phyloP scores from a whole-genome alignment of 108 stramenopile species.

The Parmales sp. region DNA sequence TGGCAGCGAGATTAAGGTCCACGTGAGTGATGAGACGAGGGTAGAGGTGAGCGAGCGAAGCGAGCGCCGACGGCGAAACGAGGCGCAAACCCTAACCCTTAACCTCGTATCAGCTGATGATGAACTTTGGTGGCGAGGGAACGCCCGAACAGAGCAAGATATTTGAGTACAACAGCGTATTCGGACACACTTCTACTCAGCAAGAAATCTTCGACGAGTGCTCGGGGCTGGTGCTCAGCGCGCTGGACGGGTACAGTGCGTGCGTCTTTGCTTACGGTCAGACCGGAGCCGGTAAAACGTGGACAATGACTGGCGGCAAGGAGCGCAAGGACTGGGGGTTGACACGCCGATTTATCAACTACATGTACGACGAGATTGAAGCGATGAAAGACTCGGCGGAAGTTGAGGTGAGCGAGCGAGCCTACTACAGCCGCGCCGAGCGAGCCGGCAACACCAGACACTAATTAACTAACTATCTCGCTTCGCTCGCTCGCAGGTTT shows the following conservation, averaged over 20 bases:
- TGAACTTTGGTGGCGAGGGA: neutral
- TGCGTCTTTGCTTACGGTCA: slow-evolving; percentile 49
- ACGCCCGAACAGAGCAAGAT: neutral
- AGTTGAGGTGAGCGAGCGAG: too few species aligned
- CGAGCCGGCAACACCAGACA: too few species aligned
- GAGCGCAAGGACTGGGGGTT: neutral
- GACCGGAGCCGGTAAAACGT: slow-evolving; percentile 42
- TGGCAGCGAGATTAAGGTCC: too few species aligned
- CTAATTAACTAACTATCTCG: too few species aligned
- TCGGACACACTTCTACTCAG: slow-evolving; percentile 20
- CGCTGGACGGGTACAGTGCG: slow-evolving; percentile 42
- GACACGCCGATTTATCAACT: too few species aligned
- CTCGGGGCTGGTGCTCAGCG: slow-evolving; percentile 33
- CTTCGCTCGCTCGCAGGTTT: too few species aligned
- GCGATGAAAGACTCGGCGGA: too few species aligned
- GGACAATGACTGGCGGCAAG: neutral
- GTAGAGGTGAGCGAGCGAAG: too few species aligned
- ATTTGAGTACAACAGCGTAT: slow-evolving; percentile 32
- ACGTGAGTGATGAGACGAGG: too few species aligned
- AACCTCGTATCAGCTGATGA: neutral
- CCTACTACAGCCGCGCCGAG: too few species aligned
- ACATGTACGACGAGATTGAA: too few species aligned
- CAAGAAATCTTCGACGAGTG: slow-evolving; percentile 41
- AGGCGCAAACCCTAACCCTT: neutral
- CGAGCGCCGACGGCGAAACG: neutral